These are phyloP conservation scores for Amanita molliuscula DNA, from an alignment of 768 basidiomycete species.

Conservation along the genomic window DNA sequence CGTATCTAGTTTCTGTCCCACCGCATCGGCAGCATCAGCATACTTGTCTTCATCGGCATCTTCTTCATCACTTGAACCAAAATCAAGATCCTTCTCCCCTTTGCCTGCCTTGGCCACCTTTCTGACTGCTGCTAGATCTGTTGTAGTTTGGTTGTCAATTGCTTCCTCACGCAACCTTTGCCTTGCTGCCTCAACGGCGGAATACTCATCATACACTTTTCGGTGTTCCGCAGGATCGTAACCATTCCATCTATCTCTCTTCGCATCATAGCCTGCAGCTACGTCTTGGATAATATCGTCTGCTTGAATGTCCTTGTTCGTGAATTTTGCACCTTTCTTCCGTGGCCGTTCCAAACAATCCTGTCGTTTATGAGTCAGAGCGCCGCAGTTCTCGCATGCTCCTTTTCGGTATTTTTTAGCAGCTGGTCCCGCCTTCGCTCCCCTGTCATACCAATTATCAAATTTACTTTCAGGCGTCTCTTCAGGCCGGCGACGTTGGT, in stretches of 20 bases:
- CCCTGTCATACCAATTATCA: slow-evolving; percentile 88
- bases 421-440: slow-evolving; percentile 74
- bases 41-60: slow-evolving; percentile 97
- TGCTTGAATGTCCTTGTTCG: slow-evolving; percentile 79
- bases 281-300: slow-evolving; percentile 88
- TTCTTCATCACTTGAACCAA: slow-evolving; percentile 94
- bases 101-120: slow-evolving; percentile 92
- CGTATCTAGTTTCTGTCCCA: slow-evolving; percentile 95
- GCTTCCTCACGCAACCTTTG: slow-evolving; percentile 92
- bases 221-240: slow-evolving; percentile 88
- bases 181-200: slow-evolving; percentile 82
- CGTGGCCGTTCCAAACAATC: slow-evolving; percentile 97
- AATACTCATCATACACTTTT: slow-evolving; percentile 86
- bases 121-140: slow-evolving; percentile 80
- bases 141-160: slow-evolving; percentile 95
- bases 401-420: slow-evolving; percentile 97
- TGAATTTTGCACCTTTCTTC: slow-evolving; percentile 91
- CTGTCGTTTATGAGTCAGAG: slow-evolving; percentile 82
- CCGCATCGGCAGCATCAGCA: slow-evolving; percentile 94
- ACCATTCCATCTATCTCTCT: slow-evolving; percentile 97
- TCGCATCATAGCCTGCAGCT: slow-evolving; percentile 74
- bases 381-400: slow-evolving; percentile 98
- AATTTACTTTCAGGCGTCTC: slow-evolving; percentile 53
- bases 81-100: slow-evolving; percentile 76
- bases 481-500: slow-evolving; percentile 79